phyloP scores from a whole-genome alignment of 352 stramenopile genomes.

The Pythium aristosporum region DNA sequence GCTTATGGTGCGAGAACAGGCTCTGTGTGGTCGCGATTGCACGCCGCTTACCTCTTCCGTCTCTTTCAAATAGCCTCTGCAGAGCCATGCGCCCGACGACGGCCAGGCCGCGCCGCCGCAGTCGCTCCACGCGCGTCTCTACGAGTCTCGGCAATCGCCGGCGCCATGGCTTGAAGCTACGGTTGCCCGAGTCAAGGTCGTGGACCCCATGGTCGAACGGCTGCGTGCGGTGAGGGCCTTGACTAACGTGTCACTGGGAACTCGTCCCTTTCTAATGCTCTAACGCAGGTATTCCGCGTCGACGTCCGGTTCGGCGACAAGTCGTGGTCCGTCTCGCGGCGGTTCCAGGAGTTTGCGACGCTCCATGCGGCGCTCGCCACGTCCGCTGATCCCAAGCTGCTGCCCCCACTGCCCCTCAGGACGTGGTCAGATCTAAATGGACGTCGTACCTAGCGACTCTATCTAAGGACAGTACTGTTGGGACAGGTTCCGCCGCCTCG shows the following conservation, averaged over 20 bases:
- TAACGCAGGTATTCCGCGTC: conserved; percentile 42
- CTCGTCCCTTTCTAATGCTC: neutral
- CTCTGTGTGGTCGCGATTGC: neutral
- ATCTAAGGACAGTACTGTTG: neutral
- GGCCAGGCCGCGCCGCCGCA: neutral
- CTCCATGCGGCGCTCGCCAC: conserved; percentile 29
- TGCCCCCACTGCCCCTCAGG: conserved; percentile 39
- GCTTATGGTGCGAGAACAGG: conserved; percentile 8
- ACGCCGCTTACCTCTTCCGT: neutral
- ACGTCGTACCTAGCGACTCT: neutral
- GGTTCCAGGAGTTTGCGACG: conserved; percentile 47
- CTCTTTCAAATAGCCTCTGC: neutral
- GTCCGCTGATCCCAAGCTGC: neutral
- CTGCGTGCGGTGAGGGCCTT: conserved; percentile 32
- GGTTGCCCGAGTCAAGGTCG: conserved; percentile 36
- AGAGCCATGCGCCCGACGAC: neutral
- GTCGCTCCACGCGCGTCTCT: conserved; percentile 26
- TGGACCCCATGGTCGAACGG: conserved; percentile 41
- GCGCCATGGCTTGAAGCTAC: conserved; percentile 25
- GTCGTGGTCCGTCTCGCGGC: conserved; percentile 42
- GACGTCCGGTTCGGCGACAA: conserved; percentile 37
- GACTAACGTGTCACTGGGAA: neutral
- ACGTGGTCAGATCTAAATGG: conserved; percentile 32
- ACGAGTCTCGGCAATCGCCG: conserved; percentile 30
- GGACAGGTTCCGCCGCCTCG: conserved; percentile 33